These are phyloP conservation scores for Pseudogymnoascus verrucosus DNA, from an alignment of 2,329 filamentous ascomycete genomes.

Conservation along the genomic window DNA sequence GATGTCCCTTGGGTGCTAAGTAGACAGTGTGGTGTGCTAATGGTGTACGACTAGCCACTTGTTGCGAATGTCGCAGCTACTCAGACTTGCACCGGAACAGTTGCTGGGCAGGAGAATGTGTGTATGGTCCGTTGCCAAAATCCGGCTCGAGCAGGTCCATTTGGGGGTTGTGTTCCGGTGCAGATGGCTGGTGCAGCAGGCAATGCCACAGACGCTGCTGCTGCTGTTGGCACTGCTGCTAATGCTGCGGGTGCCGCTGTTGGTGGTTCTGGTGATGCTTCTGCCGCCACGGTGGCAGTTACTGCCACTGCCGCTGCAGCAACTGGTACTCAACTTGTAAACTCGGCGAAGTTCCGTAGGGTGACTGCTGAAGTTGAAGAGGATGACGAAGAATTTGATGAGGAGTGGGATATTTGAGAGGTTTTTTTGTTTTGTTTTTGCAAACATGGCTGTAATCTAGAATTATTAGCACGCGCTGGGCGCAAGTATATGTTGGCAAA, in stretches of 20 bases:
- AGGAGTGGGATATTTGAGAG: not conserved
- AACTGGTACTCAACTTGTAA: not conserved
- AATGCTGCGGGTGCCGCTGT: too few species aligned
- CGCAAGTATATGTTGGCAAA: not conserved
- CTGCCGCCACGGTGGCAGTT: constrained; percentile 6
- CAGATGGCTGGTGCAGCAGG: constrained; percentile 32
- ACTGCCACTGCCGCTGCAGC: not conserved
- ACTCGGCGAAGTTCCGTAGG: not conserved
- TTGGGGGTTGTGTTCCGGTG: constrained; percentile 52
- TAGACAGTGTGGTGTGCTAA: constrained; percentile 10
- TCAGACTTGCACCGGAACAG: constrained; percentile 50
- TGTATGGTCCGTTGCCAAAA: constrained; percentile 59
- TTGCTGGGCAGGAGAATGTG: constrained; percentile 50
- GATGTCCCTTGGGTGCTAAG: not conserved
- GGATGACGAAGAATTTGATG: not conserved
- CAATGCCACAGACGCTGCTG: constrained; percentile 14
- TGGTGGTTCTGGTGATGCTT: not conserved
- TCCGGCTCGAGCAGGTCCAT: constrained; percentile 50
- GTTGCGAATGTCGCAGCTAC: constrained; percentile 47
- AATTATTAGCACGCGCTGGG: not conserved
- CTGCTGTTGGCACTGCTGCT: not conserved
- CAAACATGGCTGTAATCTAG: not conserved
- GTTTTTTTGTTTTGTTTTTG: not conserved
- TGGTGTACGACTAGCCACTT: constrained; percentile 36
- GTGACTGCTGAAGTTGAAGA: not conserved